Percentiles rank a stretch among this genome's conserved stretches.
These are phyloP conservation scores for Dendrobium huoshanense DNA, from an alignment of 106 monocot genomes.

Conservation along the genomic window DNA sequence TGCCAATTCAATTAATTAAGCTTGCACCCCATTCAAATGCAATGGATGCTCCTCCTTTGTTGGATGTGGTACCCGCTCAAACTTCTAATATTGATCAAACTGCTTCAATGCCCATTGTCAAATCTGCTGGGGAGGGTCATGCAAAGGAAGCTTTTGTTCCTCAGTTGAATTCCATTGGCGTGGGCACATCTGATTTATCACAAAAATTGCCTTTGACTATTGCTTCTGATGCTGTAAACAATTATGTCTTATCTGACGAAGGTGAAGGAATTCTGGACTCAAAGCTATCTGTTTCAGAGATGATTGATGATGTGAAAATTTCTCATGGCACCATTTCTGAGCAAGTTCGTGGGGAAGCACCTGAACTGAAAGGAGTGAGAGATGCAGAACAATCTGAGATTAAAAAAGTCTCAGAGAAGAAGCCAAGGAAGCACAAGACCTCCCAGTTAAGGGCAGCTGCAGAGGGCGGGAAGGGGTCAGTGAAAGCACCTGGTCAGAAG, in stretches of 20 bases:
- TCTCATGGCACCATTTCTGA: slow-evolving; percentile 20
- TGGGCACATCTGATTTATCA: background rate
- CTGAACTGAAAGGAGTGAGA: slow-evolving; percentile 27
- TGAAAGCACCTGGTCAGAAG: slow-evolving; percentile 26
- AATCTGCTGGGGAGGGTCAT: background rate
- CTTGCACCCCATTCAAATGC: slow-evolving; percentile 12
- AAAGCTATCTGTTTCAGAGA: slow-evolving; percentile 16
- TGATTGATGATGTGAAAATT: slow-evolving; percentile 28
- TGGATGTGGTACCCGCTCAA: slow-evolving; percentile 10
- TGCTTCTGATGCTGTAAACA: slow-evolving; percentile 12
- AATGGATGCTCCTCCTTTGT: background rate
- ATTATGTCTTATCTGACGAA: background rate
- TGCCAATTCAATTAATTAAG: slow-evolving; percentile 53
- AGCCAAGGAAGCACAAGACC: slow-evolving; percentile 80
- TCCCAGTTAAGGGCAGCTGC: slow-evolving; percentile 26
- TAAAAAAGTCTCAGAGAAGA: slow-evolving; percentile 73
- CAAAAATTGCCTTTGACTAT: background rate
- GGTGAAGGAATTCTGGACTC: slow-evolving; percentile 5
- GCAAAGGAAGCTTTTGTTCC: slow-evolving; percentile 5
- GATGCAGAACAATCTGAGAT: slow-evolving; percentile 26
- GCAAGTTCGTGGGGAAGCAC: slow-evolving; percentile 7
- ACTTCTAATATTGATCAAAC: slow-evolving; percentile 2
- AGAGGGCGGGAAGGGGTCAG: slow-evolving; percentile 30
- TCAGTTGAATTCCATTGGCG: background rate
- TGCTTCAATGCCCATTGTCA: background rate